Conservation (phyloP, 1,284 basidiomycete species). For the Cystobasidium slooffiae region DNA sequence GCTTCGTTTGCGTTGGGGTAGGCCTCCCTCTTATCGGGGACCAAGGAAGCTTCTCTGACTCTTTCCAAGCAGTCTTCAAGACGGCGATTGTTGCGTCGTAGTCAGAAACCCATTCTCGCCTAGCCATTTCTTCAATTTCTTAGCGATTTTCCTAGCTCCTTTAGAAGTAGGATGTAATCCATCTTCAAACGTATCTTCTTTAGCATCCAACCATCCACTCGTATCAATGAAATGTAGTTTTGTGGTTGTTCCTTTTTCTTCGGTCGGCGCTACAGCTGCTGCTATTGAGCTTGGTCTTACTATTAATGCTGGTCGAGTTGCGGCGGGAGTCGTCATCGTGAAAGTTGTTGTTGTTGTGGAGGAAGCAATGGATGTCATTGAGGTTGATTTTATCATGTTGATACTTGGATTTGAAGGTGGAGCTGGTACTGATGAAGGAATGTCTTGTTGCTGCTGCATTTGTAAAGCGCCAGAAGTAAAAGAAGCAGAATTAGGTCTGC, state of each 20-base stretch:
- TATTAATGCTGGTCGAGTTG: conserved; percentile 22
- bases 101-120: conserved; percentile 23
- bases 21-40: no score
- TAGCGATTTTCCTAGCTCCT: conserved; percentile 39
- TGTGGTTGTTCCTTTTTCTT: conserved; percentile 29
- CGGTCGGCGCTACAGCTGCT: conserved; percentile 23
- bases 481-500: conserved; percentile 17
- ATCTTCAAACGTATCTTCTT: conserved; percentile 32
- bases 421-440: no score
- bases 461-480: background rate
- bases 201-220: conserved; percentile 26
- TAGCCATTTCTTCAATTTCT: conserved; percentile 31
- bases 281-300: conserved; percentile 36
- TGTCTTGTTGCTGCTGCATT: background rate
- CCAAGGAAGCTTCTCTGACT: no score
- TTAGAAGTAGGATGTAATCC: conserved; percentile 26
- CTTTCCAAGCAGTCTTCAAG: no score
- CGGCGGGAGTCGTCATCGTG: no score
- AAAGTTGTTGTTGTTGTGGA: no score
- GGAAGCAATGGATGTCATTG: background rate
- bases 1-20: no score
- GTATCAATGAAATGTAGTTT: conserved; percentile 37
- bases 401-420: background rate
- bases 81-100: no score
- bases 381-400: background rate